A percentile compares a stretch with the other conserved stretches of the same genome.
Conservation (phyloP, 192 early-diverging fungal genomes). For the Coemansia sp. region DNA sequence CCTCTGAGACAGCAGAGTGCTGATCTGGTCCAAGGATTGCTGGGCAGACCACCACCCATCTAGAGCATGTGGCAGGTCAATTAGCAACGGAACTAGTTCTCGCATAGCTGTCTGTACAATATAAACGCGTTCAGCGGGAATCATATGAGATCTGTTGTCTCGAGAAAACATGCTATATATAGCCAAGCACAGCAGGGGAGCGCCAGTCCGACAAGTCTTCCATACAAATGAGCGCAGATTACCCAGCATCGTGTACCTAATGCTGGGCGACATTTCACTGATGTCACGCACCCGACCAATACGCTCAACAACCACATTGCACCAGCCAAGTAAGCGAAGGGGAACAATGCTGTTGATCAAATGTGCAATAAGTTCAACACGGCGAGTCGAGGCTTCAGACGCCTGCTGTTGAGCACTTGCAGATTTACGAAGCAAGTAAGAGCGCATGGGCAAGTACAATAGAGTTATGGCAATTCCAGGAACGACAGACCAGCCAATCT, state of each 20-base stretch:
- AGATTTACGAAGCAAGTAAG: conserved; percentile 1
- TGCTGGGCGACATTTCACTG: conserved; percentile 7
- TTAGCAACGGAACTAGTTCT: conserved; percentile 34
- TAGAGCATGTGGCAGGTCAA: conserved; percentile 36
- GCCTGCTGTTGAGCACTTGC: neutral
- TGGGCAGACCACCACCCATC: conserved; percentile 40
- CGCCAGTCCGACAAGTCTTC: conserved; percentile 25
- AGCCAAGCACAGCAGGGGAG: conserved; percentile 27
- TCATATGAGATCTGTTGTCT: neutral
- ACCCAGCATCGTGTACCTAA: neutral
- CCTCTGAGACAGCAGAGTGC: neutral
- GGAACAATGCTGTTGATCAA: conserved; percentile 27
- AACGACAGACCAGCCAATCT: conserved; percentile 34
- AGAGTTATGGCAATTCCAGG: conserved; percentile 20
- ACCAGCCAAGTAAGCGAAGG: conserved; percentile 35
- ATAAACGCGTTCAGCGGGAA: conserved; percentile 30
- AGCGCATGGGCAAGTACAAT: conserved; percentile 33
- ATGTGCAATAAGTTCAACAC: conserved; percentile 11
- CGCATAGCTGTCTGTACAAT: conserved; percentile 36
- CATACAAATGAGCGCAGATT: conserved; percentile 9
- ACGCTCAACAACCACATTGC: neutral
- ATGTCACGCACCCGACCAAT: conserved; percentile 11
- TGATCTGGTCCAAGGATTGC: conserved; percentile 20
- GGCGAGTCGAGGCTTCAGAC: neutral
- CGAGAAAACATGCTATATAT: conserved; percentile 19